A percentile compares a stretch with the other conserved stretches of the same genome.
phyloP scores from a whole-genome alignment of 805 yeast genomes.

The Yamadazyma sp. region DNA sequence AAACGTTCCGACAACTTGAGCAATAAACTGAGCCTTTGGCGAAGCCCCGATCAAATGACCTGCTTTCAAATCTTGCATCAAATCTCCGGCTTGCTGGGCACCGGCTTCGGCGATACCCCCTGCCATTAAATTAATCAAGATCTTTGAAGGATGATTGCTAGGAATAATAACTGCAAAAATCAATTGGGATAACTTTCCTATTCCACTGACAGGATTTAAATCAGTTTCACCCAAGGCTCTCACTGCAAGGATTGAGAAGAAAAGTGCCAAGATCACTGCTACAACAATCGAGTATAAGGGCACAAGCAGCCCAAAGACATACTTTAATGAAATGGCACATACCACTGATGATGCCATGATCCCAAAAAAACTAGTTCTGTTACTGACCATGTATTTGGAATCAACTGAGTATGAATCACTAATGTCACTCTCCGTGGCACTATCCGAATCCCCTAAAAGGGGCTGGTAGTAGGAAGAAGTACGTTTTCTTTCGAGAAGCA shows the following conservation, averaged over 20 bases:
- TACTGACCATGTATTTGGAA: constrained; percentile 49
- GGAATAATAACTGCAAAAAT: constrained; percentile 84
- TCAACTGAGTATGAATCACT: constrained; percentile 25
- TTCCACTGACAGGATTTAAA: constrained; percentile 93
- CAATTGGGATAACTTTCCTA: constrained; percentile 90
- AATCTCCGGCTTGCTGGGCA: constrained; percentile 97
- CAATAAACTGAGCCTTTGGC: constrained; percentile 86
- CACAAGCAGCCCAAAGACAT: constrained; percentile 67
- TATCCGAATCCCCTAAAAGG: constrained; percentile 4
- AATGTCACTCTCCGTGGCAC: constrained; percentile 4
- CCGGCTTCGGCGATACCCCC: constrained; percentile 99
- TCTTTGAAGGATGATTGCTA: constrained; percentile 70
- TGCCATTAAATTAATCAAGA: constrained; percentile 82
- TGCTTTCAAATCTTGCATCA: constrained; percentile 96
- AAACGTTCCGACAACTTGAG: constrained; percentile 83
- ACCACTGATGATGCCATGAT: constrained; percentile 61
- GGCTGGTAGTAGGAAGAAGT: constrained; percentile 3
- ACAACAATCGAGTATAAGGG: constrained; percentile 68
- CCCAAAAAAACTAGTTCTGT: constrained; percentile 55
- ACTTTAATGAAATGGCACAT: constrained; percentile 63
- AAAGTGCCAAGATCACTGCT: constrained; percentile 73
- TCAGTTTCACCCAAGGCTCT: constrained; percentile 97
- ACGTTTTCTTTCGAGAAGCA: not conserved
- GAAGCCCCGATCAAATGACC: constrained; percentile 91
- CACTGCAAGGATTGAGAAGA: constrained; percentile 83